Conservation (phyloP, 106 monocot species). For the Apostasia ramifera region DNA sequence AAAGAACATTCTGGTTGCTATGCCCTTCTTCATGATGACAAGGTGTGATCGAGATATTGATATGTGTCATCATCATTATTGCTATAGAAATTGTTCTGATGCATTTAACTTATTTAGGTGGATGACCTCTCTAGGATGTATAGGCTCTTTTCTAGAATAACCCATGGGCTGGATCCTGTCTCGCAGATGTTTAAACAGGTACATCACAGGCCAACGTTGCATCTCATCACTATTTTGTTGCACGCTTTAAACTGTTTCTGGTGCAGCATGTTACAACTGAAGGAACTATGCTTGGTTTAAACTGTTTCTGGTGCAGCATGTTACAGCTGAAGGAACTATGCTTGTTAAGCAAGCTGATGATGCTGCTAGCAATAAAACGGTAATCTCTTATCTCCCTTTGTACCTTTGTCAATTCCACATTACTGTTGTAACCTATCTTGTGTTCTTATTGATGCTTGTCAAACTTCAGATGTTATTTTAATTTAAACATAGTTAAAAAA, state of each 20-base stretch:
- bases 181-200: constrained; percentile 18
- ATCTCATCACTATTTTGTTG: too few relatives aligned
- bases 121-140: constrained; percentile 25
- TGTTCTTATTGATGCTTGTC: too few relatives aligned
- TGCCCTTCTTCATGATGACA: constrained; percentile 62
- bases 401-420: too few relatives aligned
- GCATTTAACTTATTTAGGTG: constrained; percentile 3
- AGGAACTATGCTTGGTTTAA: background rate
- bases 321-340: constrained; percentile 46
- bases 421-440: too few relatives aligned
- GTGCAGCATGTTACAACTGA: too few relatives aligned
- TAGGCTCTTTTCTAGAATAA: constrained; percentile 11
- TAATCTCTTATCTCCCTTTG: background rate
- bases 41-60: constrained; percentile 17
- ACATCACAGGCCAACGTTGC: too few relatives aligned
- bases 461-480: too few relatives aligned
- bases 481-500: too few relatives aligned
- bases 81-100: background rate
- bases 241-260: too few relatives aligned
- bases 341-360: constrained; percentile 72
- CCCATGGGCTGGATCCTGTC: constrained; percentile 16
- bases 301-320: constrained; percentile 38
- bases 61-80: background rate
- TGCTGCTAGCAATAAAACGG: constrained; percentile 63
- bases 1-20: constrained; percentile 68